phyloP scores from a whole-genome alignment of 371 early-diverging fungal genomes.

The Circinella umbellata region DNA sequence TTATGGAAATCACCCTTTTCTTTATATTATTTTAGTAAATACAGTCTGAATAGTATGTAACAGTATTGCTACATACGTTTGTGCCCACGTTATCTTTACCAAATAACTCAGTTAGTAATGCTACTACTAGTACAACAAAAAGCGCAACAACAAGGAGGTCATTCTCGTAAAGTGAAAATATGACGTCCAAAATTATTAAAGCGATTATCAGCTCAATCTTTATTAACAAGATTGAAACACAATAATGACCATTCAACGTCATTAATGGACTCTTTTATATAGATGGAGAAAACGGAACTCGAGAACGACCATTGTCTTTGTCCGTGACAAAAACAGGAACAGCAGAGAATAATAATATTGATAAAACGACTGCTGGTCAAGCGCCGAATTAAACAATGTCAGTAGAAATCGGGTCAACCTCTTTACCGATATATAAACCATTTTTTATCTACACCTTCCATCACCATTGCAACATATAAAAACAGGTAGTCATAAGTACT shows the following conservation, averaged over 20 bases:
- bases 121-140: neutral
- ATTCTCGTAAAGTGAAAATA: neutral
- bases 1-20: too few species aligned
- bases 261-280: neutral
- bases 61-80: too few species aligned
- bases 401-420: neutral
- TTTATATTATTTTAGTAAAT: too few species aligned
- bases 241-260: neutral
- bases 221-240: neutral
- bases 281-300: too few species aligned
- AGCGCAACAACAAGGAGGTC: slow-evolving; percentile 5
- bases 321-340: neutral
- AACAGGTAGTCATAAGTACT: slow-evolving; percentile 2
- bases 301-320: too few species aligned
- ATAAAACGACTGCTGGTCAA: neutral
- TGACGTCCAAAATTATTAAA: slow-evolving; percentile 5
- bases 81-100: neutral
- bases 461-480: neutral
- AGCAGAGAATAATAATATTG: neutral
- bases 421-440: neutral
- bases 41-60: too few species aligned
- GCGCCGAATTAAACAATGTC: neutral
- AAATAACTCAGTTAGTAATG: neutral
- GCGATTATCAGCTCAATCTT: slow-evolving; percentile 5
- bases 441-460: neutral